Base-by-base conservation (phyloP, 805 yeast species). In the Kodamaea neixiangensis region DNA sequence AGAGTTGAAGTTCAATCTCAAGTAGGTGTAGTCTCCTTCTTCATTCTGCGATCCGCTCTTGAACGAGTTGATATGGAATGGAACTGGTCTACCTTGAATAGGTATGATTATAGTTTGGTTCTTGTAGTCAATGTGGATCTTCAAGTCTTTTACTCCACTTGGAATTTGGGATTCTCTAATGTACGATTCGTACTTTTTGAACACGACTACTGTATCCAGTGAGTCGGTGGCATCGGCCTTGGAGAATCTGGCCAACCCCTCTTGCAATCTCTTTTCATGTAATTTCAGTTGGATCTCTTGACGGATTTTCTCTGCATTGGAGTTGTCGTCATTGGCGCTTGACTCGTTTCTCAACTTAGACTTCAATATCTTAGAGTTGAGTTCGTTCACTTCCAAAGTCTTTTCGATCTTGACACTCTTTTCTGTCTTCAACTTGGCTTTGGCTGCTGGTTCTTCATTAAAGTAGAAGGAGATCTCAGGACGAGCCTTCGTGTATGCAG, bases 11-110 rank as follows among this genome's bases (percentile, higher is more conserved):
- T 93, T 93, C 63, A 93, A 78, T 68, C 99, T 83, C 62, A 93
- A 67, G 64, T 89, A 92, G 0, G 97, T 91, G 67, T 81, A 91
- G 58, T 92, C 97, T 48, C 97, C 98, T 75, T 94, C 98, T 63
- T 94, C 99, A 56, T 86, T 89, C 63, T 91, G 92, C 9, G 96
- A 87, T 46, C 97, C 98, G 65, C 89, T 92, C 63, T 92, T 93
- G 73, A 88, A 92, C 3, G 97, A 78, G 67, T 90, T 90, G 64
- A 93, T 91, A 67, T 93, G 99, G 77, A 94, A 93, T 19, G 99
- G 99, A 47, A 94, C 98, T 1, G 98, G 97, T 62, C 98, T 80
- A 55, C 99, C 99, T 62, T 86, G 82, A 52, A 93, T 87, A 47
- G 99, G 99, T 52, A 93, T 73, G 54, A 93, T 82, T 50, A 93